Evolutionary conservation across 164 flowering plant genomes (phyloP).

Genomic region (Stephania cephalantha): DNA sequence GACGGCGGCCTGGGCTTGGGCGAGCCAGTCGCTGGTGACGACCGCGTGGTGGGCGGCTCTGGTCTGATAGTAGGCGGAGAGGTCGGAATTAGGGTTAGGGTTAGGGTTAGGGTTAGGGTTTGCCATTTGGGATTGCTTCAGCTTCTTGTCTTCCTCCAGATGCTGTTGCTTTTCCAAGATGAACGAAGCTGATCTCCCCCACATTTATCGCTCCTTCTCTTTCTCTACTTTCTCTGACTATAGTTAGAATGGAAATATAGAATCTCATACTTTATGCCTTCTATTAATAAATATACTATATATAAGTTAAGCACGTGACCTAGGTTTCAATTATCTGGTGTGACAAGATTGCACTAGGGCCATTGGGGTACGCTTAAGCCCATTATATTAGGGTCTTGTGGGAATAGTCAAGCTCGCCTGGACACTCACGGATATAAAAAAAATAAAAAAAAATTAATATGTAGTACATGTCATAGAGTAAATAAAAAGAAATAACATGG

Average conservation of each 20-base stretch:
- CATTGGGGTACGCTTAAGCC: too few species aligned
- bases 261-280: too few species aligned
- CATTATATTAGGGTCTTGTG: too few species aligned
- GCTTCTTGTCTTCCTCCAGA: constrained; percentile 9
- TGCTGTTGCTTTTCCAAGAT: constrained; percentile 47
- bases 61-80: constrained; percentile 91
- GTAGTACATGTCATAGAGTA: too few species aligned
- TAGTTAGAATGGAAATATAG: neutral
- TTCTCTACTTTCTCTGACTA: neutral
- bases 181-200: constrained; percentile 91
- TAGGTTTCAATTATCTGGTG: too few species aligned
- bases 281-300: too few species aligned
- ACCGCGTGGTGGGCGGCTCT: constrained; percentile 88
- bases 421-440: too few species aligned
- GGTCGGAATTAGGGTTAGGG: constrained; percentile 44
- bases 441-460: too few species aligned
- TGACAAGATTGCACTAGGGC: too few species aligned
- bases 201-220: constrained; percentile 34
- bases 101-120: constrained; percentile 29
- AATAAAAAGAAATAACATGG: too few species aligned
- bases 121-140: constrained; percentile 25
- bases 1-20: constrained; percentile 89
- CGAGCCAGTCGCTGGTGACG: constrained; percentile 92
- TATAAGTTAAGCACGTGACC: too few species aligned
- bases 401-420: too few species aligned